phyloP scores from a whole-genome alignment of 1,284 basidiomycete species.

The Paramarasmius palmivorus region DNA sequence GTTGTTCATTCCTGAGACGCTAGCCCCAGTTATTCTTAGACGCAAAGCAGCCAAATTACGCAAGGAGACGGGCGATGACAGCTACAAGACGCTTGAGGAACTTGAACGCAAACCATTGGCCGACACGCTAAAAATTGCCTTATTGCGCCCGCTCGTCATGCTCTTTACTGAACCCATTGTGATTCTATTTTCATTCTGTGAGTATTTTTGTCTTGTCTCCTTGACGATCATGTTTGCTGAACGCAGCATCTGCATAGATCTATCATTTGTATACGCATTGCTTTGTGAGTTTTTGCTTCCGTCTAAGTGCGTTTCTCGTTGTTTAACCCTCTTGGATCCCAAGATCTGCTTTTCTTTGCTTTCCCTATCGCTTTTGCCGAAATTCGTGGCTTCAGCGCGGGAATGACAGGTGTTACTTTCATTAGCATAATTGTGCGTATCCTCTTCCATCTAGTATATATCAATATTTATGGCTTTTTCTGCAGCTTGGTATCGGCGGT shows the following conservation, averaged over 20 bases:
- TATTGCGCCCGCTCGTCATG: conserved; percentile 45
- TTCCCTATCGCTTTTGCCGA: conserved; percentile 39
- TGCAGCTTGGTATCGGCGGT: conserved; percentile 36
- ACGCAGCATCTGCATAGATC: conserved; percentile 24
- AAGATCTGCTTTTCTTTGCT: conserved; percentile 40
- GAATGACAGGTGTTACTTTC: conserved; percentile 49
- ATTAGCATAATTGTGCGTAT: conserved; percentile 45
- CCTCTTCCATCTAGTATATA: neutral
- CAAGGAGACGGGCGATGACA: conserved; percentile 34
- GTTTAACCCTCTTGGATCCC: conserved; percentile 13
- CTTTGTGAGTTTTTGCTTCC: conserved; percentile 29
- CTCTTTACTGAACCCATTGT: conserved; percentile 41
- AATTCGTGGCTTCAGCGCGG: conserved; percentile 41
- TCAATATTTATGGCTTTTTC: conserved; percentile 10
- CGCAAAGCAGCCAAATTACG: conserved; percentile 34
- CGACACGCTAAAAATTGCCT: conserved; percentile 31
- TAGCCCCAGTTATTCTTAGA: conserved; percentile 49
- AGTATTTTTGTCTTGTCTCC: conserved; percentile 12
- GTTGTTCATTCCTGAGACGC: conserved; percentile 61
- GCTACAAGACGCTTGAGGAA: conserved; percentile 33
- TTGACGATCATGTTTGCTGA: neutral
- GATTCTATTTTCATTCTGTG: conserved; percentile 45
- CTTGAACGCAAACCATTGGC: conserved; percentile 29
- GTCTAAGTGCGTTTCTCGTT: conserved; percentile 13
- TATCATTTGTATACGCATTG: conserved; percentile 38